Percentiles rank a stretch among this genome's conserved stretches.
Evolutionary conservation across 1,284 basidiomycete genomes (phyloP).

Genomic region (Cryptococcus maquisensis): DNA sequence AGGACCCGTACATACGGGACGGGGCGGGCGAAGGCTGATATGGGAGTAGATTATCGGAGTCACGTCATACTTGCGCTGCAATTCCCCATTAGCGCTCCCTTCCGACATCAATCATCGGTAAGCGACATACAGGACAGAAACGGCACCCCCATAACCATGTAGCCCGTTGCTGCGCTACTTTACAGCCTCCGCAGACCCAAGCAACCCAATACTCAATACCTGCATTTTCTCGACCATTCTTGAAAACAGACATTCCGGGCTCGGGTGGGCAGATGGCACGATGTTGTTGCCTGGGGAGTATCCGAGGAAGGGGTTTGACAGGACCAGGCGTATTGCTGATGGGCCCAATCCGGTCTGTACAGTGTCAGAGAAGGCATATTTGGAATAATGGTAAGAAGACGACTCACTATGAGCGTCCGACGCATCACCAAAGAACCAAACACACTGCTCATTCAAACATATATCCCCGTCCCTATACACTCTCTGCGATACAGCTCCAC

Average conservation of each 20-base stretch:
- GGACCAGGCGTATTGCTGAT: slow-evolving; percentile 8
- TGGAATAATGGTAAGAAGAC: not conserved
- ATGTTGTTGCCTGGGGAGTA: slow-evolving; percentile 22
- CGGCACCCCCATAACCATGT: slow-evolving; percentile 42
- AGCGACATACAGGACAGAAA: slow-evolving; percentile 24
- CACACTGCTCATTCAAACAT: slow-evolving; percentile 29
- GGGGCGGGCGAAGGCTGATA: slow-evolving; percentile 21
- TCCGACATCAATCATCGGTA: not conserved
- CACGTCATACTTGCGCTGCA: slow-evolving; percentile 9
- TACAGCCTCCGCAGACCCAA: slow-evolving; percentile 38
- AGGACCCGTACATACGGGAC: slow-evolving; percentile 30
- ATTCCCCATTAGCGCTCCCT: not conserved
- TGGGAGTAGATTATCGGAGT: slow-evolving; percentile 16
- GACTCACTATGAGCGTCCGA: slow-evolving; percentile 6
- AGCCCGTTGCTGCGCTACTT: slow-evolving; percentile 33
- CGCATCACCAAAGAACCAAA: slow-evolving; percentile 18
- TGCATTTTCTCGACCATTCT: slow-evolving; percentile 13
- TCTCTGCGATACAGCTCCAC: slow-evolving; percentile 13
- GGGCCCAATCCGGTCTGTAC: slow-evolving; percentile 15
- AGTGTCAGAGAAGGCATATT: not conserved
- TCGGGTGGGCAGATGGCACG: slow-evolving; percentile 21
- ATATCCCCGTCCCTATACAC: slow-evolving; percentile 22
- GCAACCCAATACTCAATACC: slow-evolving; percentile 36
- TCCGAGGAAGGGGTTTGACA: slow-evolving; percentile 11
- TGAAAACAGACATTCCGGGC: slow-evolving; percentile 4